Evolutionary conservation across 805 yeast species (phyloP), one percentile per base, ranked within the genome.

Genomic region (Metschnikowia bowlesiae): DNA sequence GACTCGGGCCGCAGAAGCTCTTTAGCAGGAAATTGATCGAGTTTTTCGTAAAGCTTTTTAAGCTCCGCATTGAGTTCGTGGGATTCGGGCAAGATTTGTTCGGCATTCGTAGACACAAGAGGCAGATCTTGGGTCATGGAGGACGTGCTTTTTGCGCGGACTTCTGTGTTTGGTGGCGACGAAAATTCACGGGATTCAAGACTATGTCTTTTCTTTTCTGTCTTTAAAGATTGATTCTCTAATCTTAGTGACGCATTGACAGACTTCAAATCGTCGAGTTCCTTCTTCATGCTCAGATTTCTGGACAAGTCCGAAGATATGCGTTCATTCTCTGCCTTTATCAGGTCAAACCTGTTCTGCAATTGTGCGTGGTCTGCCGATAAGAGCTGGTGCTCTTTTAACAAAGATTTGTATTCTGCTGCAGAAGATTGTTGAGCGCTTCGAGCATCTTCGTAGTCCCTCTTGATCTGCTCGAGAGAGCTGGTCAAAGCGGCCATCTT

Each of bases 201-300:
- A 8, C 40, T 36, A 16, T 11, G 18, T 35, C 46, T 34, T 29
- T 14, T 36, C 30, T 36, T 44, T 44, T 44, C 46, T 38, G 58
- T 63, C 57, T 70, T 71, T 52, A 73, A 62, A 6, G 71, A 61
- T 52, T 70, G 71, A 48, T 67, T 70, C 48, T 72, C 76, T 44
- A 70, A 62, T 42, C 72, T 60, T 42, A 73, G 64, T 16, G 68
- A 62, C 4, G 75, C 69, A 44, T 61, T 64, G 6, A 62, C 48
- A 4, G 70, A 43, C 44, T 66, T 69, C 48, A 70, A 56, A 9
- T 56, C 46, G 32, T 69, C 71, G 29, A 64, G 48, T 34, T 71
- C 73, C 6, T 44, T 31, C 18, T 47, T 51, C 9, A 55, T 50
- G 28, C 37, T 33, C 35, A 30, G 30, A 16, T 33, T 7, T 16